A percentile compares a stretch with the other conserved stretches of the same genome.
These are phyloP conservation scores for Eragrostis nindensis DNA, from an alignment of 176 grass and related monocot genomes.

Conservation along the genomic window DNA sequence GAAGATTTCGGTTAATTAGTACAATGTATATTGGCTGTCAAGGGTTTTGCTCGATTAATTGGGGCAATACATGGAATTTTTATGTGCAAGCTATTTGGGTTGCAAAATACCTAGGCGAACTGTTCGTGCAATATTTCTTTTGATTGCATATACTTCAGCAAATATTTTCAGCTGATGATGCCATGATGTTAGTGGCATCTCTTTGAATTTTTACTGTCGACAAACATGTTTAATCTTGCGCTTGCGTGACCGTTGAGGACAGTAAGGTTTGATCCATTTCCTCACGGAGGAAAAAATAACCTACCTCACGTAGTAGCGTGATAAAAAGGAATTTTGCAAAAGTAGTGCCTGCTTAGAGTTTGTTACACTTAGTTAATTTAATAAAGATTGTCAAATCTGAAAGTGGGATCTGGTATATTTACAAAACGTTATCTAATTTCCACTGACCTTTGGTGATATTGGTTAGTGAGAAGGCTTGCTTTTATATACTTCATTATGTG, in stretches of 20 bases:
- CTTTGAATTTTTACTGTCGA: not conserved
- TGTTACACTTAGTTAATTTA: not conserved
- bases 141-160: not conserved
- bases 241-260: not conserved
- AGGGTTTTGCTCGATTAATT: not conserved
- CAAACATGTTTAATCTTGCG: not conserved
- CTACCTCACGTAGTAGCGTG: not conserved
- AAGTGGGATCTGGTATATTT: not conserved
- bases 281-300: not conserved
- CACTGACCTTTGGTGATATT: not conserved
- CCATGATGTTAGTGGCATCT: too few relatives aligned
- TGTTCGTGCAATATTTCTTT: not conserved
- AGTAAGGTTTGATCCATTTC: not conserved
- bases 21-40: not conserved
- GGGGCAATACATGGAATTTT: not conserved
- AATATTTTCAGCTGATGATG: not conserved
- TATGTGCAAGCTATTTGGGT: not conserved
- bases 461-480: not conserved
- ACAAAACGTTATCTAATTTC: not conserved
- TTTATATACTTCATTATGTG: not conserved
- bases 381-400: not conserved
- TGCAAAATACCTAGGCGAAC: not conserved
- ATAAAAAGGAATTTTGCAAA: conserved; percentile 5
- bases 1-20: not conserved
- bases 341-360: not conserved